These are phyloP conservation scores for Eimeria mitis DNA, from an alignment of 169 alveolate genomes.

Conservation along the genomic window DNA sequence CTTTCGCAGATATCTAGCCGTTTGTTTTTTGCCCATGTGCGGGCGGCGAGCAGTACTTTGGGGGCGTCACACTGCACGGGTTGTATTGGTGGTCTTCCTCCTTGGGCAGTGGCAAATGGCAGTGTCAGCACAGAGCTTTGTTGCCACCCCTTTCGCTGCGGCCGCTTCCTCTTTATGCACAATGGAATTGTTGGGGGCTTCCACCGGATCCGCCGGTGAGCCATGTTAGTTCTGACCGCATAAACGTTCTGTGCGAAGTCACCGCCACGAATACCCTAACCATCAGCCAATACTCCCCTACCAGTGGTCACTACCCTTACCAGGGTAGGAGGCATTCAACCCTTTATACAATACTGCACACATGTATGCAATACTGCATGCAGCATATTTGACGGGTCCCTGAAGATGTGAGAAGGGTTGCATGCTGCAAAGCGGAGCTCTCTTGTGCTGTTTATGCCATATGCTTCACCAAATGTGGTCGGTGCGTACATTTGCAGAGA, in stretches of 20 bases:
- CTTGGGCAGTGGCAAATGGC: constrained; percentile 74
- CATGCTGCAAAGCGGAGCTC: neutral
- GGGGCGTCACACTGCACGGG: constrained; percentile 30
- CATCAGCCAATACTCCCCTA: too few relatives aligned
- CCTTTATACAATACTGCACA: neutral
- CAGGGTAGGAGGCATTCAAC: neutral
- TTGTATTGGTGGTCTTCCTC: constrained; percentile 53
- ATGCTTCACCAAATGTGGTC: neutral
- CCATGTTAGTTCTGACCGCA: neutral
- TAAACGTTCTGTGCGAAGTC: neutral
- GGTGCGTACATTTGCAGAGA: constrained; percentile 44
- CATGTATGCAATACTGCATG: neutral
- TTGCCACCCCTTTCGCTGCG: constrained; percentile 83
- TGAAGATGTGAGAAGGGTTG: neutral
- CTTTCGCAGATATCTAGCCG: constrained; percentile 70
- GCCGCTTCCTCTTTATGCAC: constrained; percentile 82
- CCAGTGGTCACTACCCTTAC: neutral
- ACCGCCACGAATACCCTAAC: neutral
- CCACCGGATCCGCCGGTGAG: constrained; percentile 68
- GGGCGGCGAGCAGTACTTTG: constrained; percentile 80
- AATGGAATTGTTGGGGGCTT: constrained; percentile 80
- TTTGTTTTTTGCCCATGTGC: constrained; percentile 79
- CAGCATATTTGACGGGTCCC: neutral
- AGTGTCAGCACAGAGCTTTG: constrained; percentile 80
- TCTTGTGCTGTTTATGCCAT: neutral